Evolutionary conservation across 257 asterid species (phyloP).

Genomic region (Solanum etuberosum): DNA sequence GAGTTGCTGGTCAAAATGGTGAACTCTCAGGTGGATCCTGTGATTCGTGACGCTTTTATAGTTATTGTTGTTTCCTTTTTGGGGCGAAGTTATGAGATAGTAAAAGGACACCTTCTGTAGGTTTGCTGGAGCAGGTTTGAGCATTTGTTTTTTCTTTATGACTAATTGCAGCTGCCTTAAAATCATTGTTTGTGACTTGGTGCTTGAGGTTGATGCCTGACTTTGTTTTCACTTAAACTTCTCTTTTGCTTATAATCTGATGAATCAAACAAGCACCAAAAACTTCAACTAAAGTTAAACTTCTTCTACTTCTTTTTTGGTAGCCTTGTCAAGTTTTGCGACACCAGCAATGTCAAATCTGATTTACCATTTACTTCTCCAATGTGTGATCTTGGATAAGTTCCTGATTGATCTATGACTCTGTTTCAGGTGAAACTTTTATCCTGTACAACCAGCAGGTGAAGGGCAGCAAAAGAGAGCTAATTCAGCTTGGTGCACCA

Average conservation of each 20-base stretch:
- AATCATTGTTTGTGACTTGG: background rate
- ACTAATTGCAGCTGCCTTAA: constrained; percentile 9
- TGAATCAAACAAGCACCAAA: background rate
- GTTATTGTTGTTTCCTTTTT: constrained; percentile 71
- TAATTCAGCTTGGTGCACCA: constrained; percentile 91
- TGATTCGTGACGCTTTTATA: constrained; percentile 83
- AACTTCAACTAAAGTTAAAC: background rate
- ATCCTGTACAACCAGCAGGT: constrained; percentile 78
- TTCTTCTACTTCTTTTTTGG: background rate
- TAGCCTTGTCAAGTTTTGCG: background rate
- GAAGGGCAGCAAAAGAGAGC: constrained; percentile 91
- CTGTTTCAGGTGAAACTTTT: constrained; percentile 79
- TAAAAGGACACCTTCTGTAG: constrained; percentile 59
- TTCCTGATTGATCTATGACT: background rate
- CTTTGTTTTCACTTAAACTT: background rate
- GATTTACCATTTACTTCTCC: background rate
- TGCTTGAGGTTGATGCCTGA: background rate
- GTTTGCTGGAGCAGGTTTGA: constrained; percentile 69
- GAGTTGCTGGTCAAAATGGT: constrained; percentile 91
- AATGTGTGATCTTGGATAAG: background rate
- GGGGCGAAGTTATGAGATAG: constrained; percentile 73
- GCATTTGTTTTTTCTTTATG: constrained; percentile 36
- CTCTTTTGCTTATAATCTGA: background rate
- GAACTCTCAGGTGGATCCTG: constrained; percentile 98
- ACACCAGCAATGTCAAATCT: background rate